phyloP scores from a whole-genome alignment of 192 early-diverging fungal genomes.

The Diversispora eburnea region DNA sequence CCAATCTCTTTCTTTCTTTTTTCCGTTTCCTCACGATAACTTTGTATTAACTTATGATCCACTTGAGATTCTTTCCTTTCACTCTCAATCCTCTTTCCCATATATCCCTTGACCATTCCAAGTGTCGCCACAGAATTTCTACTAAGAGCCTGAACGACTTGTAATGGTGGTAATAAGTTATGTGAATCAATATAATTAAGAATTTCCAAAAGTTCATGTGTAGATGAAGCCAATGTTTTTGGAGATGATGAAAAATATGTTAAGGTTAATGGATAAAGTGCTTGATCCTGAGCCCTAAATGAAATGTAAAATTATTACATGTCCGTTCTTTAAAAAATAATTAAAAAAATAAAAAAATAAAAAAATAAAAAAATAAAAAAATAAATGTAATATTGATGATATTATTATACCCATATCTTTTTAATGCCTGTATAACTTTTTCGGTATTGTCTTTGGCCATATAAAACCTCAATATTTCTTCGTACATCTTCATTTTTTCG shows the following conservation, averaged over 20 bases:
- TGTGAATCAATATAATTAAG: conserved; percentile 81
- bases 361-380: too few species aligned
- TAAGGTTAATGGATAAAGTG: conserved; percentile 64
- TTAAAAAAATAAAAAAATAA: too few species aligned
- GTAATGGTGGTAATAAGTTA: conserved; percentile 82
- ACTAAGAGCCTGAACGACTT: conserved; percentile 84
- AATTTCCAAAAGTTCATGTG: conserved; percentile 59
- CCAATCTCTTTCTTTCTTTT: conserved; percentile 75
- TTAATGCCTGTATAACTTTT: conserved; percentile 59
- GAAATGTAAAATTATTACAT: neutral
- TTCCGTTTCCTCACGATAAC: conserved; percentile 78
- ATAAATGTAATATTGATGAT: too few species aligned
- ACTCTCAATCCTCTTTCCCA: conserved; percentile 70
- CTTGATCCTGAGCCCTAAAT: conserved; percentile 56
- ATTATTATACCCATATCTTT: conserved; percentile 55
- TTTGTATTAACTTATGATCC: conserved; percentile 65
- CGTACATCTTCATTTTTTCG: conserved; percentile 76
- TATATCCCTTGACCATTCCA: conserved; percentile 82
- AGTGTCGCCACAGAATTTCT: conserved; percentile 79
- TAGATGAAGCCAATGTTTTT: conserved; percentile 53
- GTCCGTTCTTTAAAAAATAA: too few species aligned
- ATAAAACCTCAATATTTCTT: conserved; percentile 65
- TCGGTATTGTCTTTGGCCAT: conserved; percentile 69
- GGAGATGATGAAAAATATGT: conserved; percentile 73
- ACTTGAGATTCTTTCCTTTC: conserved; percentile 65